Conservation (phyloP, 768 basidiomycete species). For the Artomyces pyxidatus region DNA sequence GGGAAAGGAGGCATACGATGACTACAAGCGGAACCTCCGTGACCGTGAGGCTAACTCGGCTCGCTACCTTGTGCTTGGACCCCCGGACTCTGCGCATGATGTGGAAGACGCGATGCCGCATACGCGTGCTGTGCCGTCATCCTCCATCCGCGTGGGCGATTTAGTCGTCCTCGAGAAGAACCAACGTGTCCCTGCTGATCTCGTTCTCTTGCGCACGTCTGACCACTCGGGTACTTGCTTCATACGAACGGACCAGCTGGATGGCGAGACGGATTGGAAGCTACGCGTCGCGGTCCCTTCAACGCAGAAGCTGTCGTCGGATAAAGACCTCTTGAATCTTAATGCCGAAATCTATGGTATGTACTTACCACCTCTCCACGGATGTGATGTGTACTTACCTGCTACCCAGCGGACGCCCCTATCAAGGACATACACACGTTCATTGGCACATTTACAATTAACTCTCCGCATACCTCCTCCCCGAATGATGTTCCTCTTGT, state of each 20-base stretch:
- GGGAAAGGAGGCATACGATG: slow-evolving; percentile 98
- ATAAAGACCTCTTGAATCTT: slow-evolving; percentile 44
- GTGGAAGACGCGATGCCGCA: slow-evolving; percentile 21
- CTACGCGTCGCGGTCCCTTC: slow-evolving; percentile 81
- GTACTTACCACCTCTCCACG: slow-evolving; percentile 19
- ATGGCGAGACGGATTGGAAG: slow-evolving; percentile 99
- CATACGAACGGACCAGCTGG: slow-evolving; percentile 94
- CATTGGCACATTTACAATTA: slow-evolving; percentile 83
- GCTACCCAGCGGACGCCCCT: slow-evolving; percentile 72
- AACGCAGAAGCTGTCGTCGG: slow-evolving; percentile 66
- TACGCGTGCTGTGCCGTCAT: slow-evolving; percentile 79
- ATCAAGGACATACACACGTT: slow-evolving; percentile 97
- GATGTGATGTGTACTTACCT: slow-evolving; percentile 1
- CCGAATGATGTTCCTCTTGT: slow-evolving; percentile 30
- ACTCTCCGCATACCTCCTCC: slow-evolving; percentile 33
- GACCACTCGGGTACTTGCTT: slow-evolving; percentile 93
- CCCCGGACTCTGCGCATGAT: slow-evolving; percentile 19
- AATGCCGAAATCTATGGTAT: slow-evolving; percentile 88
- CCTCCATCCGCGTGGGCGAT: slow-evolving; percentile 84
- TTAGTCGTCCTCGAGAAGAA: slow-evolving; percentile 92
- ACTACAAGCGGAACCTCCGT: slow-evolving; percentile 88
- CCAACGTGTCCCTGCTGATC: slow-evolving; percentile 91
- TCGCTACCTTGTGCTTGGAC: slow-evolving; percentile 76
- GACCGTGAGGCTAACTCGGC: slow-evolving; percentile 95
- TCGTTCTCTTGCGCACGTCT: slow-evolving; percentile 81